phyloP scores from a whole-genome alignment of 306 rosid genomes.

The Purshia tridentata region DNA sequence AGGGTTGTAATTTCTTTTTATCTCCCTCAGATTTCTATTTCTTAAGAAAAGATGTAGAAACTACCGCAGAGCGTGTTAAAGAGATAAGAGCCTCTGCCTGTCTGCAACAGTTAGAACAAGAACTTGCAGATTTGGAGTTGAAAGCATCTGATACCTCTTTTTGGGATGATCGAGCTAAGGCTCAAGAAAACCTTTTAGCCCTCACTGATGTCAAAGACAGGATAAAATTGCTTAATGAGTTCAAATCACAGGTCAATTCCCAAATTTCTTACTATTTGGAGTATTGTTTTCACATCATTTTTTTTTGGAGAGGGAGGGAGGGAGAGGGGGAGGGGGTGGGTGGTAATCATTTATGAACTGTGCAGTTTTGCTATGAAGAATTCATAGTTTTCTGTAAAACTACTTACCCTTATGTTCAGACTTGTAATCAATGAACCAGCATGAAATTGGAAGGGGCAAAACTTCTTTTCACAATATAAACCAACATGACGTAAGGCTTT shows the following conservation, averaged over 20 bases:
- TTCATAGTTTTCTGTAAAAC: background rate
- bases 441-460: background rate
- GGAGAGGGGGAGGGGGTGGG: too few species aligned
- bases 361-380: too few species aligned
- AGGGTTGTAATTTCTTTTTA: slow-evolving; percentile 10
- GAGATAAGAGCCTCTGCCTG: slow-evolving; percentile 79
- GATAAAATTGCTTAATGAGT: slow-evolving; percentile 65
- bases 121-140: slow-evolving; percentile 66
- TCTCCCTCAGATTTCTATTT: slow-evolving; percentile 72
- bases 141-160: slow-evolving; percentile 66
- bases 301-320: too few species aligned
- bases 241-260: slow-evolving; percentile 65
- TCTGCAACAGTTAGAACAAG: slow-evolving; percentile 56
- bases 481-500: too few species aligned
- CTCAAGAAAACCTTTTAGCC: slow-evolving; percentile 71
- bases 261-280: background rate
- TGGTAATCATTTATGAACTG: too few species aligned
- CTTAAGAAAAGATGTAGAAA: slow-evolving; percentile 73
- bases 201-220: slow-evolving; percentile 81
- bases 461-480: background rate
- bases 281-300: background rate
- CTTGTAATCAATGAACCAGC: background rate
- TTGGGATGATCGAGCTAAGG: slow-evolving; percentile 81
- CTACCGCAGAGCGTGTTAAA: slow-evolving; percentile 53
- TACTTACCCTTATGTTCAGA: background rate